Evolutionary conservation across 352 stramenopile species (phyloP).

Genomic region (Thalassiosira hispida): DNA sequence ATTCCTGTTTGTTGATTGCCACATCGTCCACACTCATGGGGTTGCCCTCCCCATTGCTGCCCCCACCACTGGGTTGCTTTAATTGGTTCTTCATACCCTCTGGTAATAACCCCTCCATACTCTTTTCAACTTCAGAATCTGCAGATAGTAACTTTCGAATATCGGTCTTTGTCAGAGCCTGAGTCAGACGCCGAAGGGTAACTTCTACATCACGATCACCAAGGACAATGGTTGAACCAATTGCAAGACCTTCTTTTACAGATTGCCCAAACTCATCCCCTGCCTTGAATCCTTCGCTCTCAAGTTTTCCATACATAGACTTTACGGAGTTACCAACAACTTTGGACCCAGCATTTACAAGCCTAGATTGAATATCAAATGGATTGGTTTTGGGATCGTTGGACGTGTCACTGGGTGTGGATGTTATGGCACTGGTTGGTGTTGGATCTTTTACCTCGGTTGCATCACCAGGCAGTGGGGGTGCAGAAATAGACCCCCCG

Average conservation of each 20-base stretch:
- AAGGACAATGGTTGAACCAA: conserved; percentile 82
- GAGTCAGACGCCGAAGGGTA: conserved; percentile 75
- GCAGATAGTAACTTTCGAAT: conserved; percentile 67
- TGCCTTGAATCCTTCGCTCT: conserved; percentile 73
- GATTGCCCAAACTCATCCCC: conserved; percentile 82
- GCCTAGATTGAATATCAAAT: conserved; percentile 43
- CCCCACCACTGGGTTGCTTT: conserved; percentile 1
- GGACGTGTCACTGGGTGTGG: neutral
- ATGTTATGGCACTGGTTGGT: conserved; percentile 16
- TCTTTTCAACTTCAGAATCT: conserved; percentile 67
- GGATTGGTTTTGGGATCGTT: conserved; percentile 16
- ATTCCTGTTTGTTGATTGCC: conserved; percentile 24
- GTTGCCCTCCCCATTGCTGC: neutral
- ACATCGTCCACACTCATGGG: conserved; percentile 21
- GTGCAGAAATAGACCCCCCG: neutral
- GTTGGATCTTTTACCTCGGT: neutral
- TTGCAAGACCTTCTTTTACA: conserved; percentile 70
- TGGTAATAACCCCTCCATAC: conserved; percentile 56
- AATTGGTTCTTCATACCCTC: conserved; percentile 54
- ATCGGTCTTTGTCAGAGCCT: conserved; percentile 81
- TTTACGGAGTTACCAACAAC: conserved; percentile 72
- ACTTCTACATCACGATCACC: conserved; percentile 86
- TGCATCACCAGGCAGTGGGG: neutral
- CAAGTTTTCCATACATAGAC: conserved; percentile 78
- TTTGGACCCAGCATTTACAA: conserved; percentile 54